Percentiles rank a stretch among this genome's conserved stretches.
Conservation (phyloP, 192 early-diverging fungal species). For the Coemansia reversa region DNA sequence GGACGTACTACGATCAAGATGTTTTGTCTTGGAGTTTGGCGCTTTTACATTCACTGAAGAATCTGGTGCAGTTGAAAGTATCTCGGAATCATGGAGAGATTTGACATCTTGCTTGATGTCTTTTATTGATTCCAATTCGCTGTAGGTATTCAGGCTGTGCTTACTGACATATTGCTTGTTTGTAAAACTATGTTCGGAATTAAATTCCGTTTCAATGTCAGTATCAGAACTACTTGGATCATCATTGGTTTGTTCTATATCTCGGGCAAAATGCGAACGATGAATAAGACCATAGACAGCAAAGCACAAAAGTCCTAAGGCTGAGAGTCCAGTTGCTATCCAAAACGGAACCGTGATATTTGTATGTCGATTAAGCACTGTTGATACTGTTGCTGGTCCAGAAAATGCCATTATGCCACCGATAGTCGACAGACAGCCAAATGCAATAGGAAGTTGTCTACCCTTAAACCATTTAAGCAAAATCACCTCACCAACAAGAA, state of each 20-base stretch:
- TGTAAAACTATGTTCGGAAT: constrained; percentile 7
- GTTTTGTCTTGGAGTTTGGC: constrained; percentile 4
- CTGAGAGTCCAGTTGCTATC: constrained; percentile 58
- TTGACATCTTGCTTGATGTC: not conserved
- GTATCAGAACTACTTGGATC: not conserved
- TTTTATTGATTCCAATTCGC: not conserved
- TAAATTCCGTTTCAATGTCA: constrained; percentile 2
- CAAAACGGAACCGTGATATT: constrained; percentile 51
- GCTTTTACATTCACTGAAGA: not conserved
- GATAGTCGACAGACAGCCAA: constrained; percentile 47
- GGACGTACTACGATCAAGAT: not conserved
- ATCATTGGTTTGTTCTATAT: constrained; percentile 12
- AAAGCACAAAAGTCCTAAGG: constrained; percentile 53
- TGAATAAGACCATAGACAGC: constrained; percentile 55
- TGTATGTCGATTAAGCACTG: constrained; percentile 35
- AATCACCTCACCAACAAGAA: constrained; percentile 56
- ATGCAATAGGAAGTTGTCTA: constrained; percentile 43
- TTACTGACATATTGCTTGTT: not conserved
- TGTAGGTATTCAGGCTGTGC: not conserved
- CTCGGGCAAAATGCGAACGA: constrained; percentile 44
- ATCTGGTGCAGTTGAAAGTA: not conserved
- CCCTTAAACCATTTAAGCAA: constrained; percentile 57
- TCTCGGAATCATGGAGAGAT: not conserved
- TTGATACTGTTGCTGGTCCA: constrained; percentile 41
- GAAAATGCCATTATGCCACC: constrained; percentile 49